A percentile compares a stretch with the other conserved stretches of the same genome.
phyloP scores from a whole-genome alignment of 2,329 filamentous ascomycete species.

The Fusarium oxysporum region DNA sequence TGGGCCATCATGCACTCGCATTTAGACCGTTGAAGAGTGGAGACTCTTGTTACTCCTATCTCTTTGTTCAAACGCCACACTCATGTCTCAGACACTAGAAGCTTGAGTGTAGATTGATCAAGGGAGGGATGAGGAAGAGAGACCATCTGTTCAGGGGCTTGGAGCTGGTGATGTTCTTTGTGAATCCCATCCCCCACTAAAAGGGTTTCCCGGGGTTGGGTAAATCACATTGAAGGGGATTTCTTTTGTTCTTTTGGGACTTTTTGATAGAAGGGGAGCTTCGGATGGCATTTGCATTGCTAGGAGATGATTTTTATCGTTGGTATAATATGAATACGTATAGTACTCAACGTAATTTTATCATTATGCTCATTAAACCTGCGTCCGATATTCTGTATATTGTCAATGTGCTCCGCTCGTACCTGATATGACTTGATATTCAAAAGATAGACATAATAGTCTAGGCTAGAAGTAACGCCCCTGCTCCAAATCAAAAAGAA shows the following conservation, averaged over 20 bases:
- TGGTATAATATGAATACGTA: constrained; percentile 41
- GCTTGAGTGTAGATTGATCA: background rate
- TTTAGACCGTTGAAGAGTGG: constrained; percentile 17
- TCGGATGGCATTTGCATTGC: constrained; percentile 36
- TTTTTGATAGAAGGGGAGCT: constrained; percentile 24
- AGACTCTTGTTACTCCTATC: background rate
- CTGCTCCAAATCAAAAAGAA: constrained; percentile 16
- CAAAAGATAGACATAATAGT: background rate
- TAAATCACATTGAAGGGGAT: constrained; percentile 20
- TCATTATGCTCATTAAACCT: constrained; percentile 24
- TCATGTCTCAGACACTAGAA: background rate
- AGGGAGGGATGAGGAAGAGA: background rate
- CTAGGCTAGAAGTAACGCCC: constrained; percentile 8
- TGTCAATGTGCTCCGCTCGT: constrained; percentile 6
- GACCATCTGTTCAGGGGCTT: constrained; percentile 14
- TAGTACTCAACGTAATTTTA: constrained; percentile 37
- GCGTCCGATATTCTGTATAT: constrained; percentile 1
- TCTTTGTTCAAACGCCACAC: background rate
- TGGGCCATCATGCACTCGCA: constrained; percentile 25
- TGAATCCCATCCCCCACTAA: background rate
- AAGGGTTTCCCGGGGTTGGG: constrained; percentile 9
- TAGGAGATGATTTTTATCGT: constrained; percentile 40
- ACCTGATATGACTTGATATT: constrained; percentile 1
- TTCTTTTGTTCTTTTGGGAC: constrained; percentile 27
- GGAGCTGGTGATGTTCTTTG: constrained; percentile 25